phyloP scores from a whole-genome alignment of 2,329 filamentous ascomycete genomes.

The Aspergillus sp. region DNA sequence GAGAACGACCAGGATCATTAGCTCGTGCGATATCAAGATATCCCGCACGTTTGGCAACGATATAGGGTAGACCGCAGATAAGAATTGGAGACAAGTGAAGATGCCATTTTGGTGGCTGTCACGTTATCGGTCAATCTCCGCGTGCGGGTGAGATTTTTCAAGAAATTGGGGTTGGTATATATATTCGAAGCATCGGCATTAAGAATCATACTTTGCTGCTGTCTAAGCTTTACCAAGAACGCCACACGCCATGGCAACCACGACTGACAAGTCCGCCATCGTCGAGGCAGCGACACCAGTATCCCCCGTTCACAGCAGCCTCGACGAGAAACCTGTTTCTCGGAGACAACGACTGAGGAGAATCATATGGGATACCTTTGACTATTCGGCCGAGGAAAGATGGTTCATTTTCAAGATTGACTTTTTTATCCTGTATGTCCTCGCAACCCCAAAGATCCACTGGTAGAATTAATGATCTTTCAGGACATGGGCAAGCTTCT shows the following conservation, averaged over 20 bases:
- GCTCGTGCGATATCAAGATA: no score
- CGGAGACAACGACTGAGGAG: background rate
- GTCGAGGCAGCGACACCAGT: background rate
- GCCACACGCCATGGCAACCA: no score
- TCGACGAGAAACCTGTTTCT: background rate
- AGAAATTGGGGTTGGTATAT: no score
- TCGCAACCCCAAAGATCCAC: no score
- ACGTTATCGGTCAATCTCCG: background rate
- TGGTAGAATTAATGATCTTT: no score
- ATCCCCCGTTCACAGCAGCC: background rate
- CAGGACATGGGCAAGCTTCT: constrained; percentile 10
- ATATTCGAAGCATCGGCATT: no score
- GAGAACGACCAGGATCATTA: no score
- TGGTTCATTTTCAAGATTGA: constrained; percentile 1
- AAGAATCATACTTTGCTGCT: no score
- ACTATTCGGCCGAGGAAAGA: background rate
- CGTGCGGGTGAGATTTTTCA: background rate
- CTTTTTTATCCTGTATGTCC: constrained; percentile 4
- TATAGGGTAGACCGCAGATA: background rate
- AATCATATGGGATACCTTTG: background rate
- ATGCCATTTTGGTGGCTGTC: background rate
- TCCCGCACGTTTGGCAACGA: no score
- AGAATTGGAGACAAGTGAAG: background rate
- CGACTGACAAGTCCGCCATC: no score
- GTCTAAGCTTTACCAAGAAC: no score